Evolutionary conservation across 805 yeast genomes (phyloP).

Genomic region (Myxozyma mucilagina): DNA sequence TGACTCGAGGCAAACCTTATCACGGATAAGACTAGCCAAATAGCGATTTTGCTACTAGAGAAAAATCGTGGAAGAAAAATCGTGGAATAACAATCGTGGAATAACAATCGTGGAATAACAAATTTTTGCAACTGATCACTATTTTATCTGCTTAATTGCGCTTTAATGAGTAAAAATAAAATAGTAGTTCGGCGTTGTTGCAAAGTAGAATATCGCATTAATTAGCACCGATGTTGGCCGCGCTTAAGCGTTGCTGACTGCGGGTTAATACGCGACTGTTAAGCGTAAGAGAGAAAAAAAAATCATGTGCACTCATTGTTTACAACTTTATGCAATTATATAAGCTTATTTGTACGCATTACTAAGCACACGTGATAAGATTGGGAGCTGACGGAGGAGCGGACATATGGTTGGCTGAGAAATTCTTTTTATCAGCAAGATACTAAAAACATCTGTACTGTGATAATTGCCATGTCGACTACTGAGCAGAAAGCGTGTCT

Average conservation of each 20-base stretch:
- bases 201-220: neutral
- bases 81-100: too few species aligned
- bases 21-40: neutral
- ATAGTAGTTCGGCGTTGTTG: neutral
- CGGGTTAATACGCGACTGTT: neutral
- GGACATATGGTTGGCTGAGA: neutral
- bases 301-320: too few species aligned
- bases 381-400: too few species aligned
- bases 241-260: neutral
- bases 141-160: neutral
- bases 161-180: neutral
- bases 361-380: too few species aligned
- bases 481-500: constrained; percentile 29
- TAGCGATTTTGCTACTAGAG: too few species aligned
- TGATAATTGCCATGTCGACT: neutral
- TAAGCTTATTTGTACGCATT: too few species aligned
- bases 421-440: too few species aligned
- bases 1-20: neutral
- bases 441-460: neutral
- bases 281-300: too few species aligned
- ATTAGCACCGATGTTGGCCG: neutral
- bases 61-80: too few species aligned
- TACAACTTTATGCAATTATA: too few species aligned
- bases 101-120: too few species aligned
- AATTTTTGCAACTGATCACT: too few species aligned